Base-by-base conservation (phyloP, 2,329 filamentous ascomycete genomes). In the Fusarium anguioides region DNA sequence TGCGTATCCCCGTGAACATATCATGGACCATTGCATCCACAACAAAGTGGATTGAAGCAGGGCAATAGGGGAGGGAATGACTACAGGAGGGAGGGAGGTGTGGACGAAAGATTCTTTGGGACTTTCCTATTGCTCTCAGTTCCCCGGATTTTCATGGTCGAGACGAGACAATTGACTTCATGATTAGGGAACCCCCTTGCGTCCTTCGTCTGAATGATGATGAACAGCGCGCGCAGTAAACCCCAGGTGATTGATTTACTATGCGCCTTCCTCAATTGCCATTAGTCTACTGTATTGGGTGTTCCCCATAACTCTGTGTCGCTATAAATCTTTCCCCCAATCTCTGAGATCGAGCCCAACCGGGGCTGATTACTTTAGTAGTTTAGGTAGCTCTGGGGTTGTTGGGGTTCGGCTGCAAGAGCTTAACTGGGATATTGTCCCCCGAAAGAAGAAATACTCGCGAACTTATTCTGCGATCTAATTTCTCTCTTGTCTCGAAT, bases 131-230 rank as follows among this genome's bases (percentile, higher is more conserved):
- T 64, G 47, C 50, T 57, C 23, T 66, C 48, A 41, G 47, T 68
- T 63, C 65, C 65, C 65, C 65, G 65, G 65, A 68, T 68, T 68
- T 68, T 66, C 65, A 23, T 36, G 50, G 51, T 55, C 42, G 45
- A 47, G 53, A 49, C 44, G 40, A 47, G 53, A 49, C 47, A 66
- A 51, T 60, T 53, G 47, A 59, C 42, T 64, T 39, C 39, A 60
- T 64, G 37, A 40, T 37, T 29, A 47, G 50, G 49, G 27, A 50
- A 36, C 47, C 50, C 47, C 26, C 26, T 27, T 27, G 26, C 26
- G 26, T 60, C 24, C 11, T 15, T 20, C 15, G 24, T 60, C 31
- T 45, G 35, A 53, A 41, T n/a, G 18, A 18, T n/a, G 36, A 58
- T 62, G 41, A 31, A 36, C 51, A 47, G 41, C 31, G 40, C 20